Evolutionary conservation across 129 eudicot genomes (phyloP), one percentile per base, ranked within the genome.

Genomic region (Artemisia annua): DNA sequence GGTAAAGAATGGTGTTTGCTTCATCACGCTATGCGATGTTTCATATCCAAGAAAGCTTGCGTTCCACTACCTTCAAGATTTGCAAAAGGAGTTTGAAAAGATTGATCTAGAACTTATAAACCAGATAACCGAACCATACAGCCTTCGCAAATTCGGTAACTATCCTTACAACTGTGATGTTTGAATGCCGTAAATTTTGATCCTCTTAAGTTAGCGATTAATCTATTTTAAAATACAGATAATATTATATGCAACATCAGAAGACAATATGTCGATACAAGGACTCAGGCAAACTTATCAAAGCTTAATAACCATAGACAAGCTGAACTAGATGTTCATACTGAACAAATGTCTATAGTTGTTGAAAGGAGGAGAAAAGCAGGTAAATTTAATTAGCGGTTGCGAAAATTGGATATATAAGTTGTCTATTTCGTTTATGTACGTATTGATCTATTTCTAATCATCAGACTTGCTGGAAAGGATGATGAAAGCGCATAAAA

Each of bases 11-110:
- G 91, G 84, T 53, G 32, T 86, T 74, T 86, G 87, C 79, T 83
- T 78, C 87, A 80, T 86, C 58, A 75, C 84, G 48, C 55, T 86
- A 24, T 77, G 87, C 66, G 86, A 83, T 67, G 75, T 75, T 53
- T 74, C 79, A 1, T 86, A 86, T 72, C 91, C 91, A 63, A 78
- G 78, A 79, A 86, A 81, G 68, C 88, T 86, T 66, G 87, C 85
- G 52, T 80, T 80, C 46, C 72, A 69, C 67, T 83, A 83, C 73
- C 79, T 86, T 6, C 80, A 83, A 75, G 91, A 86, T 75, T 68
- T 83, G 81, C 78, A 63, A 3, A 77, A 70, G 83, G 86, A 78
- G 72, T 86, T 86, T 46, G 74, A 76, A n/a, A 80, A 83, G 80
- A 51, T 83, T 48, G 82, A 83, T 62, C 65, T 1, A 18, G 39